Evolutionary conservation across 257 asterid species (phyloP), one percentile per base, ranked within the genome.

Genomic region (Perilla frutescens): DNA sequence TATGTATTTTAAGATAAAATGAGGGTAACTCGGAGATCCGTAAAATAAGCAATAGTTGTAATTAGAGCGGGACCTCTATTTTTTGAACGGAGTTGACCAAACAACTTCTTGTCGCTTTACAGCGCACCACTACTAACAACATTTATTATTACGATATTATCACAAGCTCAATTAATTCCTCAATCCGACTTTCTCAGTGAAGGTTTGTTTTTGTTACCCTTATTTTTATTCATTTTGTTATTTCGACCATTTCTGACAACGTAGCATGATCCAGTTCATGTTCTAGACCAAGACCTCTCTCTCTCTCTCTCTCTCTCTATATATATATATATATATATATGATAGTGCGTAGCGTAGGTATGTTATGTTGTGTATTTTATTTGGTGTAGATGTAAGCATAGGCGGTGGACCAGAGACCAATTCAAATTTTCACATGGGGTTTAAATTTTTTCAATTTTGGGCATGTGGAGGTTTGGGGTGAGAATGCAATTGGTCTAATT

Each of bases 141-240:
- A 13, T 7, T 71, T 2, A 73, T 58, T 45, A 67, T 50, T 68
- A 49, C 20, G 1, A 76, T 29, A 64, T 49, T 55, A 74, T 55
- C 67, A 36, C 47, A 57, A 15, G 58, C 53, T 62, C 66, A 76
- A 77, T 76, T 37, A 84, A 84, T 73, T 81, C 76, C 45, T 55
- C 43, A 2, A 32, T 50, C 78, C 62, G 63, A 67, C 75, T 81
- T 70, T 77, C 68, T 63, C 68, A 76, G 81, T 64, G 80, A 84
- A 82, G 85, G 75, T 82, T 84, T 77, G 82, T 84, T 79, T 75
- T 66, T 77, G 69, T 84, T 74, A 68, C 39, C 63, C n/a, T 9
- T 44, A 44, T 64, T 51, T 11, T 55, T n/a, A 34, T 32, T 2
- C 3, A 2, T 14, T 62, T 29, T 26, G 13, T 4, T 47, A 66